Conservation (phyloP, 257 asterid genomes). For the Penstemon barbatus region DNA sequence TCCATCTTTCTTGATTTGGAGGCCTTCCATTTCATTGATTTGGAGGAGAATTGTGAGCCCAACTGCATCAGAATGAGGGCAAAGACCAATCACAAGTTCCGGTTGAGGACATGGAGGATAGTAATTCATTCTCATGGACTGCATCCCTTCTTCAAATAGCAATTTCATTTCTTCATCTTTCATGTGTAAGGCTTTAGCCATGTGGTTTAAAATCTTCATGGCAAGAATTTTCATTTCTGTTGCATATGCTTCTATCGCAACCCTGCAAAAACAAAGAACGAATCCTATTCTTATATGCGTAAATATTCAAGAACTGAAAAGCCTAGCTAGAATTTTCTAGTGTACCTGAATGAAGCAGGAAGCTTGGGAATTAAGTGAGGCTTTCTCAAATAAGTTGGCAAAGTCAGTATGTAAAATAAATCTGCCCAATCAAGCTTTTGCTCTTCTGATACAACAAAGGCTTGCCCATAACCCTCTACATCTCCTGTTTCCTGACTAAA, state of each 20-base stretch:
- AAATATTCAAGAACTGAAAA: neutral
- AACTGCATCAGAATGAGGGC: constrained; percentile 48
- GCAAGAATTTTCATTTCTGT: constrained; percentile 39
- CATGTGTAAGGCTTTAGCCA: constrained; percentile 48
- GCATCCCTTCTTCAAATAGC: constrained; percentile 40
- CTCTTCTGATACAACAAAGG: constrained; percentile 55
- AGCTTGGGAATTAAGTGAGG: constrained; percentile 54
- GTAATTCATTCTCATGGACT: constrained; percentile 55
- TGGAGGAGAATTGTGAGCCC: constrained; percentile 56
- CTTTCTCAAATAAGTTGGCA: constrained; percentile 43
- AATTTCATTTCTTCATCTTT: constrained; percentile 37
- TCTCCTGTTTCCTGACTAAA: constrained; percentile 34
- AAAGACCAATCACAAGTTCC: constrained; percentile 49
- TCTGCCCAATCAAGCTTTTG: constrained; percentile 76
- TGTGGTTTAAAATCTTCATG: constrained; percentile 34
- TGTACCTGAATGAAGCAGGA: constrained; percentile 50
- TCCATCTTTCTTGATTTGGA: constrained; percentile 49
- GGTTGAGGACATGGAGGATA: constrained; percentile 64
- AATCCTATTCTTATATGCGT: neutral
- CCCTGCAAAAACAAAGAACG: constrained; percentile 33
- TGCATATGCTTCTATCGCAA: constrained; percentile 50
- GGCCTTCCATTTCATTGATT: constrained; percentile 45
- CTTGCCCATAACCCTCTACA: constrained; percentile 60
- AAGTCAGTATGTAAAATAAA: constrained; percentile 32
- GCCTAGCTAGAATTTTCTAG: neutral